Evolutionary conservation across 345 rosid genomes (phyloP).

Genomic region (Eutrema heterophyllum): DNA sequence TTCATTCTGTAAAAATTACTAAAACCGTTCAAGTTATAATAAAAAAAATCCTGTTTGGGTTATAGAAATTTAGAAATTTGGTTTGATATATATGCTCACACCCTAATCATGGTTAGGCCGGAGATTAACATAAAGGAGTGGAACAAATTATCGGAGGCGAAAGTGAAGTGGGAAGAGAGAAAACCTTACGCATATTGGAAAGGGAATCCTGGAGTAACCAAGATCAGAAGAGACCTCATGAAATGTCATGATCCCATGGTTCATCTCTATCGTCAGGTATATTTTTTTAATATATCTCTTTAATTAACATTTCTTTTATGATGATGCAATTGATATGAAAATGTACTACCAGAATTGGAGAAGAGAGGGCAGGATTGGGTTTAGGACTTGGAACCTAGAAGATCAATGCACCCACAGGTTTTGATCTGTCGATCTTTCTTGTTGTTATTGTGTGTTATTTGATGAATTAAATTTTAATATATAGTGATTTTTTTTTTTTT

Average conservation of each 20-base stretch:
- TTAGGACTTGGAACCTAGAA: constrained; percentile 33
- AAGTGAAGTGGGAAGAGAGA: constrained; percentile 50
- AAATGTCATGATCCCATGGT: constrained; percentile 43
- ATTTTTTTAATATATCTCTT: not conserved
- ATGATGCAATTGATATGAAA: not conserved
- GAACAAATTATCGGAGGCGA: constrained; percentile 32
- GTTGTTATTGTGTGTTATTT: not conserved
- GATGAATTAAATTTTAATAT: not conserved
- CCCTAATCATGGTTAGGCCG: constrained; percentile 34
- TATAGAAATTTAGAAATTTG: not conserved
- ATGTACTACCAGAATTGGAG: constrained; percentile 35
- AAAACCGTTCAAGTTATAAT: no score
- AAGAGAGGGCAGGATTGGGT: constrained; percentile 30
- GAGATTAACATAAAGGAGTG: constrained; percentile 61
- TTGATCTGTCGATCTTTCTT: not conserved
- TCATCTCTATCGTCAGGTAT: constrained; percentile 36
- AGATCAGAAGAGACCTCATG: constrained; percentile 39
- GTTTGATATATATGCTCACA: not conserved
- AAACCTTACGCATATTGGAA: constrained; percentile 60
- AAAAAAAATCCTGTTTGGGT: no score
- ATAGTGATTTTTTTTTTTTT: not conserved
- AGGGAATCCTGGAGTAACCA: constrained; percentile 45
- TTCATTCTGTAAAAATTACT: no score
- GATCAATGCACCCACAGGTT: constrained; percentile 58
- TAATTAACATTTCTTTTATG: not conserved